Evolutionary conservation across 306 rosid species (phyloP).

Genomic region (Cucurbita argyrosperma): DNA sequence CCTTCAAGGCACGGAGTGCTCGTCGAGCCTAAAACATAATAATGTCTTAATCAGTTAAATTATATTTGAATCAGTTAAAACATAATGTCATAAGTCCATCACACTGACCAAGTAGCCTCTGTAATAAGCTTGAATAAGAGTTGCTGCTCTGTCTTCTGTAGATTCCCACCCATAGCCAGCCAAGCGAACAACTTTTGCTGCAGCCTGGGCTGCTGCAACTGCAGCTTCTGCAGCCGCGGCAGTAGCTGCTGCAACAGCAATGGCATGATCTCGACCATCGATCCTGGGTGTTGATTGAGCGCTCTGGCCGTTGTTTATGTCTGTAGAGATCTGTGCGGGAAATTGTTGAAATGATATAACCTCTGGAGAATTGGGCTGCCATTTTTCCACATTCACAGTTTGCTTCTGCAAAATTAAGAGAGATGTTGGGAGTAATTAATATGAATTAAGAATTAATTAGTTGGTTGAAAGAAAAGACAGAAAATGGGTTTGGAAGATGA

Average conservation of each 20-base stretch:
- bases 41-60: too few species aligned
- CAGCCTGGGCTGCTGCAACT: constrained; percentile 68
- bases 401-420: constrained; percentile 16
- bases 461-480: not conserved
- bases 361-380: constrained; percentile 52
- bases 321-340: constrained; percentile 60
- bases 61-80: too few species aligned
- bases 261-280: constrained; percentile 48
- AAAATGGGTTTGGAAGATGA: constrained; percentile 13
- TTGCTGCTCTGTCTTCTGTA: constrained; percentile 72
- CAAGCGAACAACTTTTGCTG: constrained; percentile 65
- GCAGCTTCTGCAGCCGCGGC: constrained; percentile 85
- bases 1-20: constrained; percentile 79
- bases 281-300: constrained; percentile 31
- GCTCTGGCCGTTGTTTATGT: constrained; percentile 45
- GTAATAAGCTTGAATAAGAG: constrained; percentile 66
- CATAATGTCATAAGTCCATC: too few species aligned
- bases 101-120: constrained; percentile 77
- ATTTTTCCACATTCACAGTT: constrained; percentile 19
- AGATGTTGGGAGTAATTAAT: too few species aligned
- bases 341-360: constrained; percentile 73
- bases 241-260: constrained; percentile 68
- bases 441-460: too few species aligned
- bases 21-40: constrained; percentile 51
- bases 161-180: constrained; percentile 65